Conservation (phyloP, 2,329 filamentous ascomycete genomes). For the Lizonia empirigonia region DNA sequence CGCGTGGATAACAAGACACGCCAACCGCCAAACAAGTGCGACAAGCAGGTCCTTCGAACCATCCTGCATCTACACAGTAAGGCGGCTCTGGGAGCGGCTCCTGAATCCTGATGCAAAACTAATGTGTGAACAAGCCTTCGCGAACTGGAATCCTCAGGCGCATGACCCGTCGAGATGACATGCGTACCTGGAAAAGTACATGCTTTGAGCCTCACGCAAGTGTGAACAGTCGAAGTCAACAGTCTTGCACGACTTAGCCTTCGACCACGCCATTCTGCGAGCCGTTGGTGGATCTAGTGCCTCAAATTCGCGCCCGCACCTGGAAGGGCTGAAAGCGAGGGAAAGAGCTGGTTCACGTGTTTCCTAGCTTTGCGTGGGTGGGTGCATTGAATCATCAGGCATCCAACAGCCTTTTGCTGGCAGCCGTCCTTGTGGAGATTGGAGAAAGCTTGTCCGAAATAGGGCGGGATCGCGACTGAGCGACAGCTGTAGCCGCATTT, state of each 20-base stretch:
- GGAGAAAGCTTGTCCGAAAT: conserved; percentile 28
- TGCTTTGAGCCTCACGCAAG: conserved; percentile 19
- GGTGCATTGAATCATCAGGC: conserved; percentile 33
- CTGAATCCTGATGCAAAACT: too few relatives aligned
- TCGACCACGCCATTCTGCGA: not conserved
- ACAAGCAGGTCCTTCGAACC: conserved; percentile 20
- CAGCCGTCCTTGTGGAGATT: conserved; percentile 45
- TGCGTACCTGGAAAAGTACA: conserved; percentile 10
- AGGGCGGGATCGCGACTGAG: conserved; percentile 28
- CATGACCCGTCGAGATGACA: not conserved
- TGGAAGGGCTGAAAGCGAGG: conserved; percentile 22
- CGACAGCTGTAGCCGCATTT: conserved; percentile 26
- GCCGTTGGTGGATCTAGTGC: conserved; percentile 16
- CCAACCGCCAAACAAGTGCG: conserved; percentile 23
- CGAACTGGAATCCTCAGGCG: conserved; percentile 15
- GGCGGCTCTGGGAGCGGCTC: conserved; percentile 27
- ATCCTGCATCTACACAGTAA: too few relatives aligned
- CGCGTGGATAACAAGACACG: conserved; percentile 22
- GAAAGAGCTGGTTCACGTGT: conserved; percentile 40
- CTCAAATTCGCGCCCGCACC: conserved; percentile 11
- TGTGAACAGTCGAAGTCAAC: conserved; percentile 9
- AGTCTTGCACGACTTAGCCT: conserved; percentile 7
- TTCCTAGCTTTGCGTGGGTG: conserved; percentile 35
- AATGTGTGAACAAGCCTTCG: too few relatives aligned
- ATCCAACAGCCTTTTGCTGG: conserved; percentile 32